These are phyloP conservation scores for Colletotrichum sansevieriae DNA, from an alignment of 2,329 filamentous ascomycete species.

Conservation along the genomic window DNA sequence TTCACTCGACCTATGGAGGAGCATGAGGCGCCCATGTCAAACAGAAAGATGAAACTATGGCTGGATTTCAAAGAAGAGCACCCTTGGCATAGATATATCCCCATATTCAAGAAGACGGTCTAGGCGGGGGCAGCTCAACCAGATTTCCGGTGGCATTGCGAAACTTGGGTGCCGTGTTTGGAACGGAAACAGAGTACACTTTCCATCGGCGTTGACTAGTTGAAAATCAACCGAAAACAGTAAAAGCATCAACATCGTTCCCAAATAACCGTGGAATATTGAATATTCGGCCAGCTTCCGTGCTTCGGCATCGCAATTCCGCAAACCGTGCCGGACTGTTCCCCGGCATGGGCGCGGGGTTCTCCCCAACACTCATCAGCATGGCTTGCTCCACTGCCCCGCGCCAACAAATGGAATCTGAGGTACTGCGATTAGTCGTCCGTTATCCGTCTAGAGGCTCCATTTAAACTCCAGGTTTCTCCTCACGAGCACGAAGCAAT, in stretches of 20 bases:
- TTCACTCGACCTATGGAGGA: constrained; percentile 69
- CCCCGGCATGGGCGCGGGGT: constrained; percentile 23
- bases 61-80: constrained; percentile 71
- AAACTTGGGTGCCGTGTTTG: too few species aligned
- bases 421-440: constrained; percentile 16
- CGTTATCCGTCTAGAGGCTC: constrained; percentile 1
- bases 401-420: constrained; percentile 11
- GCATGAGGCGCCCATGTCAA: constrained; percentile 71
- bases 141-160: too few species aligned
- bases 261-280: not conserved
- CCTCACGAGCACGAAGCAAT: not conserved
- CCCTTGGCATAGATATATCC: constrained; percentile 58
- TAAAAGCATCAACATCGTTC: not conserved
- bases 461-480: constrained; percentile 18
- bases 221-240: too few species aligned
- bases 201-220: too few species aligned
- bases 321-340: not conserved
- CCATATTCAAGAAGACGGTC: not conserved
- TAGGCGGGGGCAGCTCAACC: not conserved
- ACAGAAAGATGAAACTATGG: constrained; percentile 70
- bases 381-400: constrained; percentile 3
- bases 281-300: not conserved
- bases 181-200: too few species aligned
- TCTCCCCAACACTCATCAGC: constrained; percentile 10
- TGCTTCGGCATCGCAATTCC: not conserved